A percentile compares a stretch with the other conserved stretches of the same genome.
Evolutionary conservation across 495 filamentous ascomycete genomes (phyloP).

Genomic region (Hyaloscypha bicolor): DNA sequence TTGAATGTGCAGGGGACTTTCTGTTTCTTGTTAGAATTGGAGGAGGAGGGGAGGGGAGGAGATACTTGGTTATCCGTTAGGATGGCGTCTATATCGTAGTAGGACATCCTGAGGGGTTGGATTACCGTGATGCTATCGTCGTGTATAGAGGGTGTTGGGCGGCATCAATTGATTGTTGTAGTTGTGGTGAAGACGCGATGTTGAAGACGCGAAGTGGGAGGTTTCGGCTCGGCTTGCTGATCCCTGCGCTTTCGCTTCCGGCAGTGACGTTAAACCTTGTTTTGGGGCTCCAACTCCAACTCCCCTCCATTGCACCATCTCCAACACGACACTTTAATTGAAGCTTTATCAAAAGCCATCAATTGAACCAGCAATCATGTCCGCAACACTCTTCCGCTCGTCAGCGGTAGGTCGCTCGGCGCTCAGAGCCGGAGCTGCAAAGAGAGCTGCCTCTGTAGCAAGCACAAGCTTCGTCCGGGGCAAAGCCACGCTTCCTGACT

Average conservation of each 20-base stretch:
- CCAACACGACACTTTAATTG: conserved; percentile 10
- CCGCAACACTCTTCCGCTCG: conserved; percentile 55
- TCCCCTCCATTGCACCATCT: conserved; percentile 4
- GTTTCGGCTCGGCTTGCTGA: conserved; percentile 13
- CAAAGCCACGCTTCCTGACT: conserved; percentile 92
- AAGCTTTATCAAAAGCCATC: conserved; percentile 15
- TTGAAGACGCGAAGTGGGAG: conserved; percentile 14
- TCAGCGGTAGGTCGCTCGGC: conserved; percentile 40
- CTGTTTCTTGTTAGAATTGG: conserved; percentile 44
- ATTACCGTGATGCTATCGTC: conserved; percentile 27
- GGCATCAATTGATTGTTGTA: neutral
- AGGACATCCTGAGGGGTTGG: conserved; percentile 55
- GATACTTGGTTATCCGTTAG: conserved; percentile 86
- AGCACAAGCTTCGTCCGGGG: conserved; percentile 75
- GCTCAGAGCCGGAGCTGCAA: conserved; percentile 49
- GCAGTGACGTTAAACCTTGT: conserved; percentile 20
- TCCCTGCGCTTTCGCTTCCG: conserved; percentile 22
- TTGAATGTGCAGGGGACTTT: conserved; percentile 96
- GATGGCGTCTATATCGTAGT: conserved; percentile 94
- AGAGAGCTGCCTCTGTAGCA: conserved; percentile 56
- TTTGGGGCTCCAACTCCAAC: neutral
- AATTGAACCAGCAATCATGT: conserved; percentile 42
- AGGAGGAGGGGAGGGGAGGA: conserved; percentile 11
- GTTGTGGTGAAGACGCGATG: conserved; percentile 6
- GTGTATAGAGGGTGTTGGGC: neutral